A percentile compares a stretch with the other conserved stretches of the same genome.
These are phyloP conservation scores for Thelephora terrestris DNA, from an alignment of 1,284 basidiomycete genomes.

Conservation along the genomic window DNA sequence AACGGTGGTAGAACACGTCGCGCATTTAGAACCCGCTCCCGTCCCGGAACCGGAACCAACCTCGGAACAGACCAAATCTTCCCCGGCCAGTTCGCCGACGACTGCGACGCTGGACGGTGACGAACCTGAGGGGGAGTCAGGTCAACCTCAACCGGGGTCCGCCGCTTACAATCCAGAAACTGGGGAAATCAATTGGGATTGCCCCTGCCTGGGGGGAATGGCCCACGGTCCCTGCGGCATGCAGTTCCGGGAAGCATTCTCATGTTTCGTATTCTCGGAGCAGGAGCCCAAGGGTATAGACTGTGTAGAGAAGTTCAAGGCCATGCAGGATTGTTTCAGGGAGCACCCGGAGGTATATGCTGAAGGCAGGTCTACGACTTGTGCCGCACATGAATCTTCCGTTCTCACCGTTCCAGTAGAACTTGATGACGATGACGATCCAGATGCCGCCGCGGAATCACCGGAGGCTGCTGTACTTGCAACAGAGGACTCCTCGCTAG, in stretches of 20 bases:
- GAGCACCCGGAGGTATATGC: conserved; percentile 93
- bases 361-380: conserved; percentile 53
- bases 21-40: conserved; percentile 7
- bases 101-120: conserved; percentile 15
- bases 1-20: background rate
- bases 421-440: conserved; percentile 22
- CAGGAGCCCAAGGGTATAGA: conserved; percentile 96
- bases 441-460: conserved; percentile 7
- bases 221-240: conserved; percentile 93
- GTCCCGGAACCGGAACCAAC: conserved; percentile 1
- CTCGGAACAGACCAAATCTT: conserved; percentile 5
- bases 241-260: conserved; percentile 94
- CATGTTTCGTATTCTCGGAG: conserved; percentile 93
- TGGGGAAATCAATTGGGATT: conserved; percentile 98
- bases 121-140: conserved; percentile 25
- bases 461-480: background rate
- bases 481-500: background rate
- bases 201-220: conserved; percentile 97
- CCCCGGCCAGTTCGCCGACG: background rate
- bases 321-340: conserved; percentile 97
- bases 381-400: background rate
- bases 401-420: conserved; percentile 9
- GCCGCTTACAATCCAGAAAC: conserved; percentile 84
- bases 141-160: conserved; percentile 21
- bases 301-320: conserved; percentile 96